Percentiles rank a stretch among this genome's conserved stretches.
These are phyloP conservation scores for Exophiala viscosa DNA, from an alignment of 2,329 filamentous ascomycete species.

Conservation along the genomic window DNA sequence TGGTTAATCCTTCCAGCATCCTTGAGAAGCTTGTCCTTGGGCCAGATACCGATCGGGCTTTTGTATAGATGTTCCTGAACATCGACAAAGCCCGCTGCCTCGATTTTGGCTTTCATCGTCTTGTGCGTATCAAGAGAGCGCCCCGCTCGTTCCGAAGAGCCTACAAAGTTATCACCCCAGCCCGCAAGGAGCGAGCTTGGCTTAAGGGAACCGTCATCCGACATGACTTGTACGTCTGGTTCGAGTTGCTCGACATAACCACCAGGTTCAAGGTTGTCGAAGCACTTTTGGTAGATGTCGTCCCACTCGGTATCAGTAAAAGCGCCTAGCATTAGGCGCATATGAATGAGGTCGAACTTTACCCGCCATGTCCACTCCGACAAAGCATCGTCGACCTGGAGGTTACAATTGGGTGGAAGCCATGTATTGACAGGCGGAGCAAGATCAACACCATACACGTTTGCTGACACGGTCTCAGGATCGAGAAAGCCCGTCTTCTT, in stretches of 20 bases:
- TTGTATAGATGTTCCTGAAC: constrained; percentile 51
- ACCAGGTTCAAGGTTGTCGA: constrained; percentile 20
- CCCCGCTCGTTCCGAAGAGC: constrained; percentile 25
- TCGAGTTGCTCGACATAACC: constrained; percentile 25
- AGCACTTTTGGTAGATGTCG: constrained; percentile 19
- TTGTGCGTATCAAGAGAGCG: constrained; percentile 26
- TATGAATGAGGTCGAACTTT: constrained; percentile 24
- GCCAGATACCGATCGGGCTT: constrained; percentile 52
- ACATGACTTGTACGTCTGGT: constrained; percentile 19
- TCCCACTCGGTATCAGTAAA: constrained; percentile 19
- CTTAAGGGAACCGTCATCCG: constrained; percentile 19
- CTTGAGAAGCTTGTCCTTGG: constrained; percentile 46
- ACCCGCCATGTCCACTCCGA: constrained; percentile 24
- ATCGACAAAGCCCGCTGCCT: constrained; percentile 30
- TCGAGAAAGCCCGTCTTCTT: background rate
- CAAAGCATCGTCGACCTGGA: constrained; percentile 28
- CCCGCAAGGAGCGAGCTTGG: constrained; percentile 17
- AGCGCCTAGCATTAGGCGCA: constrained; percentile 25
- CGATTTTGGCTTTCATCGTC: constrained; percentile 29
- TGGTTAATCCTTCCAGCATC: constrained; percentile 39
- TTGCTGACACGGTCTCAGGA: constrained; percentile 7
- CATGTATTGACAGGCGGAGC: constrained; percentile 21
- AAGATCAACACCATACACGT: constrained; percentile 28
- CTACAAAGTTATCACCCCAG: constrained; percentile 28
- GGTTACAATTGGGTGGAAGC: constrained; percentile 28